Base-by-base conservation (phyloP, 192 early-diverging fungal genomes). In the Diversispora epigaea region DNA sequence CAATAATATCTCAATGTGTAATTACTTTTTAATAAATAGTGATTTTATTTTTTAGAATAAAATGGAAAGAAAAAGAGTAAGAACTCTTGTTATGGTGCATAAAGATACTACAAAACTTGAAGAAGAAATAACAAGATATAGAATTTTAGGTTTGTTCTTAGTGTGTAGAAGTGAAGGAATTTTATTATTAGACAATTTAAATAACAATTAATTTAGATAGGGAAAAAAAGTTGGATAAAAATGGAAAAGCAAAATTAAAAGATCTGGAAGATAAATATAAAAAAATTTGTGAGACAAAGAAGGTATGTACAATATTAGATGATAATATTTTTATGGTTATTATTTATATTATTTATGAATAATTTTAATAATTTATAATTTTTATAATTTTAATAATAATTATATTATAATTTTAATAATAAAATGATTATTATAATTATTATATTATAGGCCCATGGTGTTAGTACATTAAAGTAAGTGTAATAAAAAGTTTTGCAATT, bases 231-330 rank as follows among this genome's bases (percentile, higher is more conserved):
- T 70, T 88, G 21, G 86, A 87, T 58, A 86, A 84, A 71, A 77
- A 77, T 43, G 81, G 78, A 6, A 72, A 79, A 25, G 76, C 80
- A 8, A 81, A 80, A 68, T 76, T 84, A 39, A 81, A 84, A 25
- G 73, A 77, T 50, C 61, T 87, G 19, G 80, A 81, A 49, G 80
- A 81, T 60, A 86, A 85, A 65, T 58, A 88, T 11, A 73, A 73
- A n/a, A 85, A 86, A 61, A 89, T 89, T 55, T 78, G 84, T 46
- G 86, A 89, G 40, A 80, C 87, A 15, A 83, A 89, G 82, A 77
- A 87, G 77, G 87, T 86, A 62, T 32, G 25, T 32, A 32, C 2
- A 32, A 32, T 32, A 32, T 32, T 32, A 32, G 2, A 32, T 32
- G 25, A 32, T 32, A 32, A 32, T 32, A 32, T 32, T 32, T 32